phyloP scores from a whole-genome alignment of 2,329 filamentous ascomycete genomes.

The Diplodia corticola region DNA sequence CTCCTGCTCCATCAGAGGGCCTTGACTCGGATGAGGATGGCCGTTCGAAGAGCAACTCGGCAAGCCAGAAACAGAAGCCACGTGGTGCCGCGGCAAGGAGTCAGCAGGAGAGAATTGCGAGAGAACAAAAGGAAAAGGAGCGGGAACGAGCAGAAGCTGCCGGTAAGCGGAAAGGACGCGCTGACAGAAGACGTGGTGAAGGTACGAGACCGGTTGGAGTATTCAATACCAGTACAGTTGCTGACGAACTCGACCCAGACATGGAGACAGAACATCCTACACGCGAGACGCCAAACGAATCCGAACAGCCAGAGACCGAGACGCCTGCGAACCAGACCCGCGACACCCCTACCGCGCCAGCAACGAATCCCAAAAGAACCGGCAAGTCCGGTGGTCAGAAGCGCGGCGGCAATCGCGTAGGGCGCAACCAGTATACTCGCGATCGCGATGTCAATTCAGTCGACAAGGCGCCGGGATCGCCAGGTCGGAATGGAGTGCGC shows the following conservation, averaged over 20 bases:
- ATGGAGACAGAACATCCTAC: slow-evolving; percentile 32
- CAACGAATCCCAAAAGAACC: slow-evolving; percentile 6
- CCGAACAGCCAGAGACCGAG: slow-evolving; percentile 28
- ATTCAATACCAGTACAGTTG: background rate
- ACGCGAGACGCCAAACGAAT: slow-evolving; percentile 36
- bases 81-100: slow-evolving; percentile 48
- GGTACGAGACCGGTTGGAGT: slow-evolving; percentile 52
- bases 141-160: slow-evolving; percentile 71
- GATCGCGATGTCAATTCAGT: slow-evolving; percentile 27
- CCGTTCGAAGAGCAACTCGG: slow-evolving; percentile 43
- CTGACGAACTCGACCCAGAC: slow-evolving; percentile 31
- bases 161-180: slow-evolving; percentile 77
- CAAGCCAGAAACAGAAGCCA: slow-evolving; percentile 44
- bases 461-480: slow-evolving; percentile 14
- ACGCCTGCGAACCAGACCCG: background rate
- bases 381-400: slow-evolving; percentile 9
- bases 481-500: slow-evolving; percentile 3
- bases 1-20: slow-evolving; percentile 32
- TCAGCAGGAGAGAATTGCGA: slow-evolving; percentile 64
- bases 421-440: slow-evolving; percentile 42
- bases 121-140: slow-evolving; percentile 64
- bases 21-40: slow-evolving; percentile 73
- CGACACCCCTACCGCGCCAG: slow-evolving; percentile 16
- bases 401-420: slow-evolving; percentile 29
- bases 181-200: slow-evolving; percentile 77